Conservation (phyloP, 2,329 filamentous ascomycete genomes). For the Epichloe bromicola region DNA sequence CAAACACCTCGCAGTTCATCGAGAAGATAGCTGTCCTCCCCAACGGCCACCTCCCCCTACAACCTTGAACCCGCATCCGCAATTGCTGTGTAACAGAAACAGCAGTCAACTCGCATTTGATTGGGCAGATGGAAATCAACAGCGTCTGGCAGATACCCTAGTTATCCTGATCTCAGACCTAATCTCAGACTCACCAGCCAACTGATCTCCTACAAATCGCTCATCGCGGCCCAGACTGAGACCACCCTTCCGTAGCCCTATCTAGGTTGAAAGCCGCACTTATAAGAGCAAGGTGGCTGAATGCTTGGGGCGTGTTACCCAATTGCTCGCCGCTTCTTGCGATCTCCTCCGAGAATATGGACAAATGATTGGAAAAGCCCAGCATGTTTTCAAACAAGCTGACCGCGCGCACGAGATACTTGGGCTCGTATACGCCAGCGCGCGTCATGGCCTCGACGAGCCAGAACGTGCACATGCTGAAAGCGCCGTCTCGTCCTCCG, state of each 20-base stretch:
- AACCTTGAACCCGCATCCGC: no score
- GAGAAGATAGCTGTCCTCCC: no score
- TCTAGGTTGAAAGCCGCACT: conserved; percentile 68
- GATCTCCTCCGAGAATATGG: conserved; percentile 72
- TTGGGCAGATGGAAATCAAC: no score
- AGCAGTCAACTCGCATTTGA: no score
- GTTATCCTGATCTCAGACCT: no score
- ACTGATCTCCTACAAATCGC: background rate
- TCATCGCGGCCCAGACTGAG: conserved; percentile 10
- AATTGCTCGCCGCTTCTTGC: conserved; percentile 62
- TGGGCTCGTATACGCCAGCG: conserved; percentile 50
- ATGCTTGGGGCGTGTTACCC: conserved; percentile 69
- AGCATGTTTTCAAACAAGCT: conserved; percentile 69
- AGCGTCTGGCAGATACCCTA: no score
- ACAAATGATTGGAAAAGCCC: conserved; percentile 61
- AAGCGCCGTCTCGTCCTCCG: conserved; percentile 61
- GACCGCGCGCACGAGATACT: conserved; percentile 48
- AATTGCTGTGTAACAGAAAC: no score
- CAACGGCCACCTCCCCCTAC: no score
- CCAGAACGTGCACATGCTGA: conserved; percentile 77
- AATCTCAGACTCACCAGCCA: no score
- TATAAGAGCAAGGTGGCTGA: conserved; percentile 62
- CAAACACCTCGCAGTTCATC: no score
- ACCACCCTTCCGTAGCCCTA: conserved; percentile 25
- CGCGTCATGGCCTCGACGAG: conserved; percentile 66